phyloP scores from a whole-genome alignment of 345 rosid genomes.

The Bruguiera sexangula region DNA sequence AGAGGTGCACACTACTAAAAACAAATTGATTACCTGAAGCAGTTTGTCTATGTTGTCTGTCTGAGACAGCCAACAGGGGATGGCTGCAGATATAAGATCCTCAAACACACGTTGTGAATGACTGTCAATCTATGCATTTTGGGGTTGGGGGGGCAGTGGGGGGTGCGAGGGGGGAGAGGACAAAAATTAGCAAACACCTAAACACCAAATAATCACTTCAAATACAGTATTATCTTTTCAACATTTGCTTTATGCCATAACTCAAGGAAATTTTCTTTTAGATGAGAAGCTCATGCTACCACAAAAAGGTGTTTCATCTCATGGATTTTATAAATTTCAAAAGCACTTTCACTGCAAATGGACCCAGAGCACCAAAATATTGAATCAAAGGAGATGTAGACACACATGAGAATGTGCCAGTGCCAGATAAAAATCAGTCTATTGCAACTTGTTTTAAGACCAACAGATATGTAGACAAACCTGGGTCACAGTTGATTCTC shows the following conservation, averaged over 20 bases:
- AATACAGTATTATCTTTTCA: too few relatives aligned
- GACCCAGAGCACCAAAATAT: too few relatives aligned
- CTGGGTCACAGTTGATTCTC: constrained; percentile 80
- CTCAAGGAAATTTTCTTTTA: too few relatives aligned
- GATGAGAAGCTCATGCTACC: too few relatives aligned
- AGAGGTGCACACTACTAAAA: neutral
- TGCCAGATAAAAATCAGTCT: neutral
- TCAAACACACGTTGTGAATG: constrained; percentile 71
- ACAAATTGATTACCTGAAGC: constrained; percentile 53
- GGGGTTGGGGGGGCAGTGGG: neutral
- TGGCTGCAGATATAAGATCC: constrained; percentile 66
- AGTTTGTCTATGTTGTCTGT: constrained; percentile 47
- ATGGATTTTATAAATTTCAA: too few relatives aligned
- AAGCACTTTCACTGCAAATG: too few relatives aligned
- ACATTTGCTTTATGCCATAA: too few relatives aligned
- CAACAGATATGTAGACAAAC: constrained; percentile 41
- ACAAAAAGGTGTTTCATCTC: too few relatives aligned
- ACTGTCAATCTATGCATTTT: constrained; percentile 54
- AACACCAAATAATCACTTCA: neutral
- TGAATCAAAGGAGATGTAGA: neutral
- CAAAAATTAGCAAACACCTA: neutral
- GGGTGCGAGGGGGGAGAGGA: too few relatives aligned
- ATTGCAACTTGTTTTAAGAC: constrained; percentile 10
- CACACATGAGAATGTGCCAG: neutral
- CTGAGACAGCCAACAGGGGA: constrained; percentile 83